These are phyloP conservation scores for Parafenestella ontariensis DNA, from an alignment of 2,329 filamentous ascomycete species.

Conservation along the genomic window DNA sequence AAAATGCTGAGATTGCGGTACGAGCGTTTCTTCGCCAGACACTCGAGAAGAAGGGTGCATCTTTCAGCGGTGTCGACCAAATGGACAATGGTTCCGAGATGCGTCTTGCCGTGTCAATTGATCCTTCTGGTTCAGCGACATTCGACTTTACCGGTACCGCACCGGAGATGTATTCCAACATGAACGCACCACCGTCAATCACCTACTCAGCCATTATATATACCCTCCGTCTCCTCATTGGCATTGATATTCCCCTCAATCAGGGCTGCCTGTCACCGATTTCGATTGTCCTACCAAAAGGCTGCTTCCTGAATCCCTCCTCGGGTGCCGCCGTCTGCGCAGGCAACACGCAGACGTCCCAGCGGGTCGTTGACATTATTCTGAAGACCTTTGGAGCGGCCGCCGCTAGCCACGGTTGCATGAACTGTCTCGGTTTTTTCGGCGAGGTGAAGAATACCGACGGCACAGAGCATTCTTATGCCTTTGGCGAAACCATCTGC, in stretches of 20 bases:
- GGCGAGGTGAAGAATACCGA: constrained; percentile 8
- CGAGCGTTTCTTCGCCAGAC: constrained; percentile 27
- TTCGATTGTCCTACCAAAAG: constrained; percentile 33
- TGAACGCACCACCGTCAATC: constrained; percentile 51
- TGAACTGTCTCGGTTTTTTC: constrained; percentile 17
- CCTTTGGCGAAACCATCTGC: constrained; percentile 48
- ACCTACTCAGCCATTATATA: constrained; percentile 43
- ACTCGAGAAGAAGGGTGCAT: constrained; percentile 7
- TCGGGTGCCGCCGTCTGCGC: constrained; percentile 35
- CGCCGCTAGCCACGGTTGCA: constrained; percentile 40
- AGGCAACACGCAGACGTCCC: constrained; percentile 40
- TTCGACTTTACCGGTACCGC: constrained; percentile 54
- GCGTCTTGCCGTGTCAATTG: constrained; percentile 43
- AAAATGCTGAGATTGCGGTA: constrained; percentile 43
- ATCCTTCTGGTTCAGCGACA: constrained; percentile 32
- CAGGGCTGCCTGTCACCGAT: constrained; percentile 42
- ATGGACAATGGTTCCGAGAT: constrained; percentile 53
- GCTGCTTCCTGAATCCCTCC: constrained; percentile 38
- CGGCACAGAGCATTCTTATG: constrained; percentile 24
- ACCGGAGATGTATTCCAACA: constrained; percentile 41
- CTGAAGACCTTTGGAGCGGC: constrained; percentile 40
- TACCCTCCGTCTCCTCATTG: constrained; percentile 38
- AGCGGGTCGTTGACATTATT: constrained; percentile 43
- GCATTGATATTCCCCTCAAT: constrained; percentile 43
- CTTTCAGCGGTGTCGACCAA: constrained; percentile 35